Evolutionary conservation across 192 early-diverging fungal genomes (phyloP), one percentile per base, ranked within the genome.

Genomic region (Funneliformis mosseae): DNA sequence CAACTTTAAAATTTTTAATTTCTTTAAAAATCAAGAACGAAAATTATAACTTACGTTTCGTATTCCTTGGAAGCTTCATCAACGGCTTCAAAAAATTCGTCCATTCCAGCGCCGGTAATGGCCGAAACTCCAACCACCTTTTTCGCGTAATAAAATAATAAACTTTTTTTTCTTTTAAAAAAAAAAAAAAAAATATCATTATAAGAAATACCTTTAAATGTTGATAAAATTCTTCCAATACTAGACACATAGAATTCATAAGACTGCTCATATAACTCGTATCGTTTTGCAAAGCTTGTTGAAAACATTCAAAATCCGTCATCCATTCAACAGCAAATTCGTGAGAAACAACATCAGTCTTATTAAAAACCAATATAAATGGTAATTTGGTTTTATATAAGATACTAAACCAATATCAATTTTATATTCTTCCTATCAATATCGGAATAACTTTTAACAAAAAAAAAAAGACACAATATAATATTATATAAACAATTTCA

Each of bases 311-410:
- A 88, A 97, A 99, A 87, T 99, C 96, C 18, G 90, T 91, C 97
- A 99, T 97, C 97, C 97, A 99, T 62, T 96, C 90, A 8, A 94
- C 89, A 1, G 96, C 96, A 85, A 97, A 97, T 50, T 92, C 92
- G 78, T 97, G 95, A 21, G 91, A 88, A 46, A 94, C 93, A 16
- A 99, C 95, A 83, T 99, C 96, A 4, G 92, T 94, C 83, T 99
- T 99, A 88, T 97, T 97, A 87, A 99, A 99, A 5, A 95, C 95
- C 59, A 99, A 86, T 43, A 99, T 88, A 78, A 99, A 98, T 27
- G 97, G 97, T 38, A 99, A 86, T 83, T 95, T 94, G 43, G 97
- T 99, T 83, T 98, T 98, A 91, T 99, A 99, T 48, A 99, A 90
- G 83, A 99, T 99, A 67, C 89, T 81, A 48, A 38, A 76, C 38